Conservation (phyloP, 2,329 filamentous ascomycete species). For the Coleophoma eucalyptorum region DNA sequence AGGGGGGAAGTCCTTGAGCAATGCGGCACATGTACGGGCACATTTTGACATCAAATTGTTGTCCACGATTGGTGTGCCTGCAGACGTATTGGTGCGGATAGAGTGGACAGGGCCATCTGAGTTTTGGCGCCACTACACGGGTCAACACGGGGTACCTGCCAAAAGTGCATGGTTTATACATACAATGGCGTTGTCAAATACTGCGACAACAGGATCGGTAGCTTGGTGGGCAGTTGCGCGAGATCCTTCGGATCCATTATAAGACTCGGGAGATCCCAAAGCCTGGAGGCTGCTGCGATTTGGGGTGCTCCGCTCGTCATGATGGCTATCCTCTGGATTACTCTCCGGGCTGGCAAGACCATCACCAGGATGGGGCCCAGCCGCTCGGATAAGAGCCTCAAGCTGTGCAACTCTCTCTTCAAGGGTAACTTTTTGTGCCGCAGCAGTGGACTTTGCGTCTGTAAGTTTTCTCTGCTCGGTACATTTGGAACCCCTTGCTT, state of each 20-base stretch:
- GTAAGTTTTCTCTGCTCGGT: constrained; percentile 3
- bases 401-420: constrained; percentile 3
- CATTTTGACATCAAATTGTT: neutral
- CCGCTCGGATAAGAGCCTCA: constrained; percentile 3
- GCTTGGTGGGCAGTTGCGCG: neutral
- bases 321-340: neutral
- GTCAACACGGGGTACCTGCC: neutral
- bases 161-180: neutral
- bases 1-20: constrained; percentile 1
- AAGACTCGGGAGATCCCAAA: neutral
- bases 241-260: neutral
- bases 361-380: neutral
- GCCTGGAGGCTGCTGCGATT: neutral
- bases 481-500: constrained; percentile 6
- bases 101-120: neutral
- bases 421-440: neutral
- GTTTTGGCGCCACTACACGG: neutral
- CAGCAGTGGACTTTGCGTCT: neutral
- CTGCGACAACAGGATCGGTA: constrained; percentile 3
- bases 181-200: constrained; percentile 13
- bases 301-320: neutral
- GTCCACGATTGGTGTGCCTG: neutral
- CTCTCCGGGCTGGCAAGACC: neutral
- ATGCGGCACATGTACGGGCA: constrained; percentile 4
- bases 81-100: neutral